These are phyloP conservation scores for Pseudogymnoascus verrucosus DNA, from an alignment of 2,329 filamentous ascomycete genomes.

Conservation along the genomic window DNA sequence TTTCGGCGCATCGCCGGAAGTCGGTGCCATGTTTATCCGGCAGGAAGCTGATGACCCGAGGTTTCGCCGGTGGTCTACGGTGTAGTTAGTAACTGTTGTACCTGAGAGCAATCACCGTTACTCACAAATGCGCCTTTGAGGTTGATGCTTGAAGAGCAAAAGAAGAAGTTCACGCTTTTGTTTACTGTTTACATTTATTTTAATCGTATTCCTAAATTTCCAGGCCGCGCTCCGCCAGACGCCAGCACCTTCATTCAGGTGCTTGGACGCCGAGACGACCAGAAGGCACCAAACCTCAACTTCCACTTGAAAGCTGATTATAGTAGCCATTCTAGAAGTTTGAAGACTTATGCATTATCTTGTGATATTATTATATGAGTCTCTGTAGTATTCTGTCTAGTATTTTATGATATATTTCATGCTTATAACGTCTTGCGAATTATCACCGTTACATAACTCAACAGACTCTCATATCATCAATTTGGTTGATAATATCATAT, in stretches of 20 bases:
- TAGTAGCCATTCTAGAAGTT: neutral
- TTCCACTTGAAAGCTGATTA: neutral
- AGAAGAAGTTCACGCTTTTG: neutral
- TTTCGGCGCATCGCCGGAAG: neutral
- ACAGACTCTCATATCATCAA: neutral
- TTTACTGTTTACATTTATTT: neutral
- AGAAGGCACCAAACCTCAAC: neutral
- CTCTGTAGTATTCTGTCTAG: neutral
- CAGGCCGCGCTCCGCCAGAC: neutral
- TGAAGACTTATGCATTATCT: neutral
- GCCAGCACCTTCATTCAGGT: neutral
- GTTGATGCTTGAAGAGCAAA: neutral
- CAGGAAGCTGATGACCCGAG: neutral
- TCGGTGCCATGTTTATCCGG: conserved; percentile 2
- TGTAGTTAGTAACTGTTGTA: neutral
- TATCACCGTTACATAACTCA: neutral
- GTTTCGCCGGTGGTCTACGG: neutral
- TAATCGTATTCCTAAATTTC: neutral
- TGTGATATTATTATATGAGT: neutral
- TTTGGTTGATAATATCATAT: neutral
- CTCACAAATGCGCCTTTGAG: neutral
- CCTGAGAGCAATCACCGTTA: neutral
- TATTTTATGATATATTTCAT: neutral
- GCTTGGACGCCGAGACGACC: neutral
- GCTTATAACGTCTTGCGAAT: neutral